Evolutionary conservation across 2,329 filamentous ascomycete species (phyloP).

Genomic region (Fusarium liriodendri): DNA sequence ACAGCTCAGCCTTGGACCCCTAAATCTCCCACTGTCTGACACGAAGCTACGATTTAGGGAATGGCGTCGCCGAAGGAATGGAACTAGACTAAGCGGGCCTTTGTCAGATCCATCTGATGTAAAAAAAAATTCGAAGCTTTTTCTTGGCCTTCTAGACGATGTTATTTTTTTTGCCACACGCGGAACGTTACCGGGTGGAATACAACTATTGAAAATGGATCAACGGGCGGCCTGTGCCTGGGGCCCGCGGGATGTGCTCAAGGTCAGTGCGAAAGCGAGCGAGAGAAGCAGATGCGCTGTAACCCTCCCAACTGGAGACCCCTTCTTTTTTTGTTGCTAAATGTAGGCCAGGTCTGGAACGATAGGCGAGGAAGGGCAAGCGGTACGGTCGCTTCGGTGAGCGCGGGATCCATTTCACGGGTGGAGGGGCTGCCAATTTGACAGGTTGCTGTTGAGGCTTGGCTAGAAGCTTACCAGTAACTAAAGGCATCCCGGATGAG

Average conservation of each 20-base stretch:
- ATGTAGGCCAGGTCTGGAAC: constrained; percentile 18
- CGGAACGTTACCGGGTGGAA: constrained; percentile 16
- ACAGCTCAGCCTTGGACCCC: background rate
- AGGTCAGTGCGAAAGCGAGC: constrained; percentile 4
- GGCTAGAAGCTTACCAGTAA: background rate
- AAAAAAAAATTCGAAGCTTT: background rate
- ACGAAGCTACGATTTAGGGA: background rate
- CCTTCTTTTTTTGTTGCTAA: background rate
- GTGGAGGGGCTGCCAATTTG: background rate
- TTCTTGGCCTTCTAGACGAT: constrained; percentile 14
- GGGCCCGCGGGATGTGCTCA: constrained; percentile 1
- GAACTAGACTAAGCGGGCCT: constrained; percentile 3
- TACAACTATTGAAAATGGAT: background rate
- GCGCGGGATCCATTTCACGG: constrained; percentile 1
- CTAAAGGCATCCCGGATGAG: background rate
- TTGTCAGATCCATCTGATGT: constrained; percentile 13
- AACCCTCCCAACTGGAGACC: constrained; percentile 1
- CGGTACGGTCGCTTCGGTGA: constrained; percentile 26
- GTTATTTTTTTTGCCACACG: background rate
- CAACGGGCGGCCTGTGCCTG: background rate
- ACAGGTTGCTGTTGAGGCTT: background rate
- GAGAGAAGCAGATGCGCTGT: constrained; percentile 3
- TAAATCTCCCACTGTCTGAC: background rate
- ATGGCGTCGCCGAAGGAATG: background rate
- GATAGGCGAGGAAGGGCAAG: constrained; percentile 26